Conservation (phyloP, 2,329 filamentous ascomycete genomes). For the Pseudogymnoascus destructans region DNA sequence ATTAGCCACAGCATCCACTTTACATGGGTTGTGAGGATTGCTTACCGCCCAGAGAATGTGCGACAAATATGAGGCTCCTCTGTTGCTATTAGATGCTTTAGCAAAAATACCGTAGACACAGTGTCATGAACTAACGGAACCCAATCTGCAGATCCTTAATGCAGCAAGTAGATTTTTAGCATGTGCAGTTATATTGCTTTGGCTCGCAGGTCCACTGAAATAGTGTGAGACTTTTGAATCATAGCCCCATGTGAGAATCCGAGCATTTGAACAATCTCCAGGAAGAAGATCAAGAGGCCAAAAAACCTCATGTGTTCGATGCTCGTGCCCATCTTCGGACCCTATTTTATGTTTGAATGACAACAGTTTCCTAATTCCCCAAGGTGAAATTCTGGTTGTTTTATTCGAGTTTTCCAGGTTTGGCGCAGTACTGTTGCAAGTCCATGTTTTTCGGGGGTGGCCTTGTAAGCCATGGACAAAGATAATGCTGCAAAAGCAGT, state of each 20-base stretch:
- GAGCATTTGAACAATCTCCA: conserved; percentile 12
- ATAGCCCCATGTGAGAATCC: conserved; percentile 18
- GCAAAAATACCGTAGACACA: neutral
- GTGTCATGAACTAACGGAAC: conserved; percentile 11
- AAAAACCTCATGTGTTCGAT: conserved; percentile 11
- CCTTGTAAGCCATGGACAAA: conserved; percentile 16
- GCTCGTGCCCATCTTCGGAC: neutral
- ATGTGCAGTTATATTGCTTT: conserved; percentile 15
- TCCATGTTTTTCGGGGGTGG: conserved; percentile 14
- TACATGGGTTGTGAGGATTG: neutral
- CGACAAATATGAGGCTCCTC: conserved; percentile 17
- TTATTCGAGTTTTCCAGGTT: neutral
- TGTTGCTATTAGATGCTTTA: conserved; percentile 9
- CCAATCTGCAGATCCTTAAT: conserved; percentile 10
- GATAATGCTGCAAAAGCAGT: conserved; percentile 12
- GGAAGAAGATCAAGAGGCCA: conserved; percentile 17
- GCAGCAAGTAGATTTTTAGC: conserved; percentile 14
- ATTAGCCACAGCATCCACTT: neutral
- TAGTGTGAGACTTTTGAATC: conserved; percentile 17
- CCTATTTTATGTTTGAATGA: conserved; percentile 10
- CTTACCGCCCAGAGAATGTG: conserved; percentile 19
- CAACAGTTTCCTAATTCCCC: conserved; percentile 10
- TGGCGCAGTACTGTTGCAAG: neutral
- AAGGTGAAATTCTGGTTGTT: neutral
- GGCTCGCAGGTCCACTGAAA: conserved; percentile 15